Conservation (phyloP, 306 rosid genomes). For the Medicago arabica region DNA sequence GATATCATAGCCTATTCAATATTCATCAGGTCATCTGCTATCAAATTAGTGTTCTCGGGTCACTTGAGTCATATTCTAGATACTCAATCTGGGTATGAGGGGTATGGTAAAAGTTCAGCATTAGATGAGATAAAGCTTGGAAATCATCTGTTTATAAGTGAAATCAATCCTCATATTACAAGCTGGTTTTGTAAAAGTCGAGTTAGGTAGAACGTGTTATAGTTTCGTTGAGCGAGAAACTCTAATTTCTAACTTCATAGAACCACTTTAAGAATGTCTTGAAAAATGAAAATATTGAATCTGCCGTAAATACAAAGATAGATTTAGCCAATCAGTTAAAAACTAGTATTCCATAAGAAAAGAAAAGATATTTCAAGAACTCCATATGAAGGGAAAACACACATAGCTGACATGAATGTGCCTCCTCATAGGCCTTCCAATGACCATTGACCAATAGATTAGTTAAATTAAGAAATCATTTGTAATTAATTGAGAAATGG, state of each 20-base stretch:
- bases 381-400: neutral
- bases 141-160: too few species aligned
- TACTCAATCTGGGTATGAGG: too few species aligned
- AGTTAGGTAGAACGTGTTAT: neutral
- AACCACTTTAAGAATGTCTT: neutral
- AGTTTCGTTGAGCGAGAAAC: neutral
- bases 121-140: too few species aligned
- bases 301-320: neutral
- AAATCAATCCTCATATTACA: neutral
- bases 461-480: slow-evolving; percentile 19
- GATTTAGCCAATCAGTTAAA: neutral
- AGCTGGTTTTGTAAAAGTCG: neutral
- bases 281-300: neutral
- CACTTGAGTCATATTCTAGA: too few species aligned
- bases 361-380: neutral
- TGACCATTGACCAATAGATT: neutral
- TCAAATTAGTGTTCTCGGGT: too few species aligned
- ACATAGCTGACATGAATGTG: neutral
- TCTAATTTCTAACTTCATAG: neutral
- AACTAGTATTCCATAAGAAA: neutral
- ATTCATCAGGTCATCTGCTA: too few species aligned
- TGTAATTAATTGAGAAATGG: neutral
- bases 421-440: slow-evolving; percentile 10
- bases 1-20: too few species aligned
- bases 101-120: too few species aligned